These are phyloP conservation scores for Grosmannia penicillata DNA, from an alignment of 2,329 filamentous ascomycete species.

Conservation along the genomic window DNA sequence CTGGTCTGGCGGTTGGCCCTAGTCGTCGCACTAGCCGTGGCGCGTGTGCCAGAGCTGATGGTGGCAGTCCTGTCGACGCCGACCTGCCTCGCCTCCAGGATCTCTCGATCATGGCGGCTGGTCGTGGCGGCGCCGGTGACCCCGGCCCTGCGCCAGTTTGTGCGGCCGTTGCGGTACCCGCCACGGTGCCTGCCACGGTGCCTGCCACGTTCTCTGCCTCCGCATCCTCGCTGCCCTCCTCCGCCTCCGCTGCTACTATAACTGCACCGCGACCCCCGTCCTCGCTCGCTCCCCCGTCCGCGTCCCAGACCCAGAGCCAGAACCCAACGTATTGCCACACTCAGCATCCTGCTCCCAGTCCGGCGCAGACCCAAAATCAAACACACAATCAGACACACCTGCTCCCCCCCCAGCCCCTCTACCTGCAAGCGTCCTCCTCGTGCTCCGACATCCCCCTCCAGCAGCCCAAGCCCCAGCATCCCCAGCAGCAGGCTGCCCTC, in stretches of 20 bases:
- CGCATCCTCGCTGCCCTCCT: neutral
- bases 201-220: neutral
- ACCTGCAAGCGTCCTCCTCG: neutral
- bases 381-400: too few relatives aligned
- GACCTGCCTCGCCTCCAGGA: slow-evolving; percentile 19
- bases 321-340: slow-evolving; percentile 3
- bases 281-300: neutral
- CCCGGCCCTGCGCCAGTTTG: too few relatives aligned
- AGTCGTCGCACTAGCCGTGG: neutral
- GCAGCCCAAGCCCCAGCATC: slow-evolving; percentile 1
- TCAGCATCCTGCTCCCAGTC: slow-evolving; percentile 7
- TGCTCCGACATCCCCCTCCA: slow-evolving; percentile 9
- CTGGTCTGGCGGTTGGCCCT: neutral
- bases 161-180: neutral
- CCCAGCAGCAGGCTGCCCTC: neutral
- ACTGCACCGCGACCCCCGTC: slow-evolving; percentile 1
- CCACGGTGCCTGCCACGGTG: neutral
- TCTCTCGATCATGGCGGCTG: slow-evolving; percentile 16
- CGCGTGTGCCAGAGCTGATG: neutral
- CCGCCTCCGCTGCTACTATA: slow-evolving; percentile 8
- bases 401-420: slow-evolving; percentile 2
- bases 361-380: too few relatives aligned
- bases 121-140: too few relatives aligned
- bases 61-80: slow-evolving; percentile 11
- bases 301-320: neutral